Percentiles rank a stretch among this genome's conserved stretches.
Conservation (phyloP, 345 rosid genomes). For the Populus ilicifolia region DNA sequence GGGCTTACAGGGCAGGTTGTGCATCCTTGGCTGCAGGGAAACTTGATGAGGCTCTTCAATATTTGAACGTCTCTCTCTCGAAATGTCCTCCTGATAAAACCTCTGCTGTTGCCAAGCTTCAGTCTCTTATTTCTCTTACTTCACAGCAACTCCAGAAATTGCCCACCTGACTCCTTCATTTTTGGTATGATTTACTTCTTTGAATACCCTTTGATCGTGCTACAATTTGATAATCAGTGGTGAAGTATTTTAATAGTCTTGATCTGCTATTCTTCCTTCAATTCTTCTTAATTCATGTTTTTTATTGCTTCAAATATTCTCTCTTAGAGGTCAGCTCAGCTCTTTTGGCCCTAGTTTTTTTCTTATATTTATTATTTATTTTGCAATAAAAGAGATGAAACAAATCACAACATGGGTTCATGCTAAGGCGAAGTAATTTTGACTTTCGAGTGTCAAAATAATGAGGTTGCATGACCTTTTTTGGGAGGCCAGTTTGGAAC, state of each 20-base stretch:
- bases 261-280: not conserved
- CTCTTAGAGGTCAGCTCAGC: not conserved
- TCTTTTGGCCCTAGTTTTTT: not conserved
- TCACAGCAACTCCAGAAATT: conserved; percentile 35
- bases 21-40: conserved; percentile 65
- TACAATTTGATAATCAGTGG: not conserved
- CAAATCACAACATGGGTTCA: not conserved
- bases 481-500: not conserved
- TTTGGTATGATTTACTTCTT: not conserved
- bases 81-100: conserved; percentile 47
- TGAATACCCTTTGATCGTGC: not conserved
- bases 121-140: conserved; percentile 41
- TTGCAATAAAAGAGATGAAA: not conserved
- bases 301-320: conserved; percentile 1
- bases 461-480: not conserved
- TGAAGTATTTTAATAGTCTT: not conserved
- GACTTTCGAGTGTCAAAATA: not conserved
- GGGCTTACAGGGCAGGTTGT: conserved; percentile 61
- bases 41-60: conserved; percentile 63
- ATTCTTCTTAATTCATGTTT: not conserved
- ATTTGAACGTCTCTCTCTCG: conserved; percentile 44
- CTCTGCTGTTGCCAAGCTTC: conserved; percentile 66
- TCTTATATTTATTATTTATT: not conserved
- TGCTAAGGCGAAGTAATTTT: not conserved
- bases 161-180: not conserved